Conservation (phyloP, 176 grass and related monocot species). For the Triticum timopheevii region DNA sequence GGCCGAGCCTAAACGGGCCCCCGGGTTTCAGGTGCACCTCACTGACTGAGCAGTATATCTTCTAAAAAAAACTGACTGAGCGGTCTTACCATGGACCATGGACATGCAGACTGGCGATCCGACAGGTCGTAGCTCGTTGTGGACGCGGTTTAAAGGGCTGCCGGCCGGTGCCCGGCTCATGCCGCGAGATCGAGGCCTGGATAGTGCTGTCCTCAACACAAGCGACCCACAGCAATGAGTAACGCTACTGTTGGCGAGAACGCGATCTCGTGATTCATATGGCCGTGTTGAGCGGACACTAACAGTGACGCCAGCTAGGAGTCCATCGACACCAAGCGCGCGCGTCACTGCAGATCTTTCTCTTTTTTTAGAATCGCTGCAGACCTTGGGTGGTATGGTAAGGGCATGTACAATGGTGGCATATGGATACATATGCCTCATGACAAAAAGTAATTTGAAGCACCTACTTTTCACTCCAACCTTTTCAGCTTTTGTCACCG, state of each 20-base stretch:
- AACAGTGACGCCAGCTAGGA: not conserved
- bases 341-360: not conserved
- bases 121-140: constrained; percentile 14
- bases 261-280: not conserved
- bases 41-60: not conserved
- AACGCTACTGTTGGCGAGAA: not conserved
- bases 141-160: not conserved
- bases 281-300: not conserved
- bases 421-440: too few species aligned
- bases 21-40: not conserved
- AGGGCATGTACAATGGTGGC: too few species aligned
- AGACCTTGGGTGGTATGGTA: too few species aligned
- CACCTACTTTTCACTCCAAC: too few species aligned
- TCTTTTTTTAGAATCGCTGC: not conserved
- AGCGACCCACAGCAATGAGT: not conserved
- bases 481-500: too few species aligned
- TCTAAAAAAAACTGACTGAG: not conserved
- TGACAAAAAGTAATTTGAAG: too few species aligned
- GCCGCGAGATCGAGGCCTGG: not conserved
- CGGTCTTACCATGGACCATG: not conserved
- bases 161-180: not conserved
- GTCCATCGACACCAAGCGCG: not conserved
- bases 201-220: not conserved
- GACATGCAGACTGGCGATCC: not conserved
- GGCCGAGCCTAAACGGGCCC: not conserved